Evolutionary conservation across 257 asterid species (phyloP).

Genomic region (Scutellaria galericulata): DNA sequence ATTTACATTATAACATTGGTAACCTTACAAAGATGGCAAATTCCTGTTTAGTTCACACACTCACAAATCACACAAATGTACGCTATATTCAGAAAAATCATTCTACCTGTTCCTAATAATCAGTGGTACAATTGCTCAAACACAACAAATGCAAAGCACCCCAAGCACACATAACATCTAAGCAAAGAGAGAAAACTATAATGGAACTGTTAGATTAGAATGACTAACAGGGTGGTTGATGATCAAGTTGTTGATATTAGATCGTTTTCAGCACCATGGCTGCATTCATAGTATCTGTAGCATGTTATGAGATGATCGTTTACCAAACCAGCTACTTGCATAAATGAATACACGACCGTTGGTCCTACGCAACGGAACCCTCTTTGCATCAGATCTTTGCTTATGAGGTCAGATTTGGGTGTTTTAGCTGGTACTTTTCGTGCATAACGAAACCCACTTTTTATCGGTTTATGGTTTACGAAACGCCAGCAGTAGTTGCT

Average conservation of each 20-base stretch:
- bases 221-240: neutral
- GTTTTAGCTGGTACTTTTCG: slow-evolving; percentile 79
- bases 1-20: too few species aligned
- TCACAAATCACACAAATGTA: slow-evolving; percentile 12
- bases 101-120: neutral
- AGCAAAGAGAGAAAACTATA: neutral
- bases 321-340: slow-evolving; percentile 79
- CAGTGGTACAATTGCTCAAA: neutral
- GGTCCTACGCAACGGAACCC: slow-evolving; percentile 83
- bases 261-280: slow-evolving; percentile 22
- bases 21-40: too few species aligned
- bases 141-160: slow-evolving; percentile 20
- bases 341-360: slow-evolving; percentile 71
- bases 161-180: slow-evolving; percentile 12
- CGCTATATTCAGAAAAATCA: neutral
- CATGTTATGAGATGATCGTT: slow-evolving; percentile 72
- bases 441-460: slow-evolving; percentile 53
- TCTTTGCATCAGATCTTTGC: slow-evolving; percentile 79
- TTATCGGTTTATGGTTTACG: slow-evolving; percentile 59
- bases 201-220: slow-evolving; percentile 21
- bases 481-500: slow-evolving; percentile 77
- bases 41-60: too few species aligned
- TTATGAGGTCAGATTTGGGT: slow-evolving; percentile 74
- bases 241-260: slow-evolving; percentile 21
- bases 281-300: slow-evolving; percentile 64